Evolutionary conservation across 2,329 filamentous ascomycete species (phyloP), one percentile per base, ranked within the genome.

Genomic region (Alternaria atra): DNA sequence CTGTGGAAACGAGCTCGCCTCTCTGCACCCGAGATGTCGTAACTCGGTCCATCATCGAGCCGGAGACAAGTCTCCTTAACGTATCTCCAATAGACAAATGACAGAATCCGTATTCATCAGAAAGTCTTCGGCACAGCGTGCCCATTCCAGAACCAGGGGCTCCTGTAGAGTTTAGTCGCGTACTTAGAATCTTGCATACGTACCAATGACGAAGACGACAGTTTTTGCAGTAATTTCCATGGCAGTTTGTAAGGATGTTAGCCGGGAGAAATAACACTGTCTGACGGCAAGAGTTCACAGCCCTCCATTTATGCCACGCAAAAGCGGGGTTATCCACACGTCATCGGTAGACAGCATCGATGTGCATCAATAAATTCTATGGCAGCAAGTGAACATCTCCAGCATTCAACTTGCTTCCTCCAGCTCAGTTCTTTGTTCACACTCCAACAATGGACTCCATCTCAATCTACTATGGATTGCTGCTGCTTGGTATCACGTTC

Each of bases 101-200:
- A 39, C 52, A 48, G 51, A 72, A 55, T 27, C 60, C 60, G 23
- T 63, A 57, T 20, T 66, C 40, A 8, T 66, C 43, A 9, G 69
- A 58, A 25, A 72, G 64, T 13, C 32, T 48, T n/a, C 44, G 51
- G 60, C 74, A 76, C 6, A 77, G 64, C 2, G 74, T 77, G 12
- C 76, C 74, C 69, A 42, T 78, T 15, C 76, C 74, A 27, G 74
- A 67, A 29, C 73, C 74, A 17, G 76, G 77, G 27, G 69, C 62
- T 12, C 74, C 75, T 63, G 61, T 32, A 50, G 12, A 20, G 5
- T 32, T 39, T 65, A 53, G 58, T 55, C 9, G 10, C 34, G 42
- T 55, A 44, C 56, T 54, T 42, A 61, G 13, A 27, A 29, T 29
- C 8, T 51, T 12, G 17, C 6, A 35, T 25, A 50, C 56, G 25